Evolutionary conservation across 2,329 filamentous ascomycete genomes (phyloP).

Genomic region (Metarhizium guizhouense): DNA sequence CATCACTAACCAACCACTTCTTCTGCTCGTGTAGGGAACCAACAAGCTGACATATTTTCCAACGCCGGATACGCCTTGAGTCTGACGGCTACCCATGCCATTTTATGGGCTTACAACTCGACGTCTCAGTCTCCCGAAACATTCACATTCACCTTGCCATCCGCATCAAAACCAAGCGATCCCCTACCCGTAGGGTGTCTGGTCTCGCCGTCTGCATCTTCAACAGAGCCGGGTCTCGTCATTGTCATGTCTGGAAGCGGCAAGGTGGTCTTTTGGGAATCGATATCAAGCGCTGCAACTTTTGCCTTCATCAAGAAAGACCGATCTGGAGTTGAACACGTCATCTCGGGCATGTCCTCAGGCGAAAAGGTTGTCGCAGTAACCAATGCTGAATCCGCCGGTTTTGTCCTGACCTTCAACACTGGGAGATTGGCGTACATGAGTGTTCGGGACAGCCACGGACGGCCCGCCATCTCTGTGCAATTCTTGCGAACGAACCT

Average conservation of each 20-base stretch:
- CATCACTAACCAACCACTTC: constrained; percentile 10
- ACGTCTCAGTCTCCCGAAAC: constrained; percentile 62
- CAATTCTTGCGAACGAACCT: constrained; percentile 63
- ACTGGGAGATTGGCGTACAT: constrained; percentile 81
- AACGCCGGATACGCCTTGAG: constrained; percentile 67
- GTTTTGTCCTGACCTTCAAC: constrained; percentile 78
- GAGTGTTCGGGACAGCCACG: constrained; percentile 76
- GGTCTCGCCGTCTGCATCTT: constrained; percentile 67
- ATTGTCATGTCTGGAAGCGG: constrained; percentile 77
- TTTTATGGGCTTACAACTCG: constrained; percentile 84
- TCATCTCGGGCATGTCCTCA: constrained; percentile 63
- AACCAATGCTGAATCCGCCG: constrained; percentile 74
- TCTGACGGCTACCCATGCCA: constrained; percentile 71
- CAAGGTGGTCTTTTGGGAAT: constrained; percentile 91
- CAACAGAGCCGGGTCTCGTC: constrained; percentile 77
- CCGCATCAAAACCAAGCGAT: constrained; percentile 58
- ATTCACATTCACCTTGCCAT: constrained; percentile 71
- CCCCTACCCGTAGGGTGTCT: constrained; percentile 75
- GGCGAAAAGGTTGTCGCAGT: constrained; percentile 72
- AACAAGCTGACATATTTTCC: constrained; percentile 58
- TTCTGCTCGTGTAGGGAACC: constrained; percentile 36
- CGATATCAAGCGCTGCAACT: constrained; percentile 79
- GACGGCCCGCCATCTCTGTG: constrained; percentile 69
- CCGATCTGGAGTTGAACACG: constrained; percentile 68
- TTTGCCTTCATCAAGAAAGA: constrained; percentile 77